Base-by-base conservation (phyloP, 352 stramenopile genomes). In the Pythium aquatile region DNA sequence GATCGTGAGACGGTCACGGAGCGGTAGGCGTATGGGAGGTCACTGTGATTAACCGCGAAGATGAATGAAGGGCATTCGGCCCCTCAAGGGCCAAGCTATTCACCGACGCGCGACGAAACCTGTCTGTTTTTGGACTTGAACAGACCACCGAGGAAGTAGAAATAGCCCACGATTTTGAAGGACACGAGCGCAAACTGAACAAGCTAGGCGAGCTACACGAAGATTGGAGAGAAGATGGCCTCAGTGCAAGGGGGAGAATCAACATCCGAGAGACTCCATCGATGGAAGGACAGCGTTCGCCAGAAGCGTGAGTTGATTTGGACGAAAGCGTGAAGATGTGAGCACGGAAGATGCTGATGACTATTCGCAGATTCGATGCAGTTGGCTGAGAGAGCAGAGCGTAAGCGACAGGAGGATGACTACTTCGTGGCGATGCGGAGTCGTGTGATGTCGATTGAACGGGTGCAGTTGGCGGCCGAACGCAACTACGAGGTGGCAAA, bases 1-100 rank as follows among this genome's bases (percentile, higher is more conserved):
- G 81, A 90, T 73, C 78, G 81, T 20, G 76, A 86, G 33, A 30
- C 68, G 9, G 81, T 86, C 29, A 74, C 72, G 20, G 77, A 79
- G 68, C 49, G 42, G 28, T 54, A 46, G n/a, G 29, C 55, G 62
- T 48, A 26, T 17, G n/a, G 40, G 24, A 11, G 5, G 3, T 1
- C 26, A 53, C n/a, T 53, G 46, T 53, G 46, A 53, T 32, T 33
- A 53, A 32, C 46, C 6, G 26, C 46, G 7, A 53, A 51, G 9
- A 29, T 24, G 29, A 53, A 53, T 53, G 46, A 53, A 53, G 33
- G 26, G 14, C 16, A 17, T 26, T 17, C 26, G 40, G 14, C 40
- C 40, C 26, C 4, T 5, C 32, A 26, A 26, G 16, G 16, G 40
- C 40, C 40, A 14, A 26, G 14, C 14, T 47, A 47, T 47, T 47